phyloP scores from a whole-genome alignment of 768 basidiomycete genomes.

The Amanita muscaria region DNA sequence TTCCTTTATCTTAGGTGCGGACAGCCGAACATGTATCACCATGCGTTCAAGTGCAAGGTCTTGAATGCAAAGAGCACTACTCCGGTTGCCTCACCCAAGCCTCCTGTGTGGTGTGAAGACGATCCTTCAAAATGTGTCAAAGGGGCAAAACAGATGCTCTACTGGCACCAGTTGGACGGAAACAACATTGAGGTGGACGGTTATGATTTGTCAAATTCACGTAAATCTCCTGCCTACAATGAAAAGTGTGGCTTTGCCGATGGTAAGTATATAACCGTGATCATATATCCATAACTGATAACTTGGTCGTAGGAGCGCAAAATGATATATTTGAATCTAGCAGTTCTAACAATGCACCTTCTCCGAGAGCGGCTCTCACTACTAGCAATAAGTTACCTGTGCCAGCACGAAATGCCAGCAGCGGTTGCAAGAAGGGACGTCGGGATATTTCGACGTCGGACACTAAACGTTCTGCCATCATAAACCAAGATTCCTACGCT shows the following conservation, averaged over 20 bases:
- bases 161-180: conserved; percentile 41
- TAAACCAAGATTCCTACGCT: neutral
- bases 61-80: conserved; percentile 31
- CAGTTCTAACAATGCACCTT: no score
- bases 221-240: conserved; percentile 44
- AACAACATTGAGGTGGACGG: conserved; percentile 41
- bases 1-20: conserved; percentile 30
- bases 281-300: neutral
- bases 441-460: no score
- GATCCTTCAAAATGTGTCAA: conserved; percentile 31
- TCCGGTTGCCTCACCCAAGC: conserved; percentile 32
- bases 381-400: no score
- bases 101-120: conserved; percentile 46
- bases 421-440: no score
- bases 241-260: conserved; percentile 37
- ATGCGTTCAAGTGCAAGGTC: conserved; percentile 41
- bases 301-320: conserved; percentile 29
- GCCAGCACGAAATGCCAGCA: no score
- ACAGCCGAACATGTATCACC: conserved; percentile 43
- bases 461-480: neutral
- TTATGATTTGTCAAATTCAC: conserved; percentile 26
- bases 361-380: no score
- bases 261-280: conserved; percentile 23
- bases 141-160: conserved; percentile 48
- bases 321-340: conserved; percentile 33